Evolutionary conservation across 495 filamentous ascomycete species (phyloP), one percentile per base, ranked within the genome.

Genomic region (Talaromyces ruber): DNA sequence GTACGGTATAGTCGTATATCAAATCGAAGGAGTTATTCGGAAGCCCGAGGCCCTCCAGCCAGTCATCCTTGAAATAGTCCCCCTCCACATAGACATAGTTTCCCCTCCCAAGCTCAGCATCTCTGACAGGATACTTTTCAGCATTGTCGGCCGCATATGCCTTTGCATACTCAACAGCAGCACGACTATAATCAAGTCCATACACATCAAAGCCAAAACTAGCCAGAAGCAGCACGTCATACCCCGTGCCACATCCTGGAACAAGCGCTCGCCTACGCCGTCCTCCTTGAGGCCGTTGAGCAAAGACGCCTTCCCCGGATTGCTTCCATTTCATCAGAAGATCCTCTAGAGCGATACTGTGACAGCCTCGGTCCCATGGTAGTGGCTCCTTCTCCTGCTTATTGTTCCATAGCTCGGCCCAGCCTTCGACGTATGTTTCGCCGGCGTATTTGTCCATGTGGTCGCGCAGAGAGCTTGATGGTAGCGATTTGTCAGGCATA

Each of bases 1-100:
- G 65, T 78, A 91, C 90, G 28, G 89, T 92, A 69, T 93, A 92
- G 71, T 94, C 91, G 76, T 91, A 94, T 43, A 93, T 84, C 26
- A 94, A 67, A 75, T 95, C 89, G 74, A 92, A 92, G 12, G 71
- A 77, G 62, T 79, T 77, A 16, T 74, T 72, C n/a, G 72, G 64
- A 3, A 79, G 69, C 21, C 78, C 72, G 30, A 76, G 64, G 16
- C 70, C 65, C 47, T 77, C 63, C 62, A 79, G 61, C 82, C 87
- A 92, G 12, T 77, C 82, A 64, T 87, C 78, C 57, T 76, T 74
- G 63, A 93, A 95, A 72, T 93, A 95, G 67, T 93, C 87, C 7
- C 86, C 89, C 16, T 72, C 60, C 6, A 92, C 63, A 74, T 86
- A 90, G 25, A 73, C 82, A 25, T 84, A 77, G 2, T 64, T 75